These are phyloP conservation scores for Phytophthora vignae DNA, from an alignment of 352 stramenopile species.

Conservation along the genomic window DNA sequence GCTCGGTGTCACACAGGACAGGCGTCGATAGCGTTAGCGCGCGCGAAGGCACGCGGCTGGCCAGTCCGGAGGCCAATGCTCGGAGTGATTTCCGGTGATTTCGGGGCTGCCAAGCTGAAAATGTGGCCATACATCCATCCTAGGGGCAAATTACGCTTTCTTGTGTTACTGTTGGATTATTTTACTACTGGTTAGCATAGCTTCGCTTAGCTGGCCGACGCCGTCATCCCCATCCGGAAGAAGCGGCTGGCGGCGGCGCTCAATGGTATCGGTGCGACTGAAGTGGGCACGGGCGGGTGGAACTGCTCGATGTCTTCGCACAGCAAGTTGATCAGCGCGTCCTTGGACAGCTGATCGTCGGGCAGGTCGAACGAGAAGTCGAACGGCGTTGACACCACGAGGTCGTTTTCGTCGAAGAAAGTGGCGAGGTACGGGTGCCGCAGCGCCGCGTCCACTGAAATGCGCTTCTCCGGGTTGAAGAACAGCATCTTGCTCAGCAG, in stretches of 20 bases:
- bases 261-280: conserved; percentile 27
- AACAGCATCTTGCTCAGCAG: conserved; percentile 71
- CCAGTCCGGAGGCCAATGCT: conserved; percentile 10
- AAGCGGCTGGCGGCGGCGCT: conserved; percentile 38
- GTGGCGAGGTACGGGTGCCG: conserved; percentile 78
- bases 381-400: conserved; percentile 46
- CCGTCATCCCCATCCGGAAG: conserved; percentile 65
- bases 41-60: not conserved
- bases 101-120: not conserved
- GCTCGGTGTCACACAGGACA: conserved; percentile 4
- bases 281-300: conserved; percentile 44
- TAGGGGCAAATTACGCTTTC: conserved; percentile 1
- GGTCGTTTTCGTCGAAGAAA: conserved; percentile 89
- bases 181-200: conserved; percentile 27
- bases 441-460: conserved; percentile 65
- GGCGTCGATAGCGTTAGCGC: not conserved
- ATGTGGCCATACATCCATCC: not conserved
- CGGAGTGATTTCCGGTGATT: not conserved
- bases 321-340: conserved; percentile 63
- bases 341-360: conserved; percentile 69
- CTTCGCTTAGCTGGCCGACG: conserved; percentile 45
- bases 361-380: conserved; percentile 78
- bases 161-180: conserved; percentile 36
- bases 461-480: conserved; percentile 80
- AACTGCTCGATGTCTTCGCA: conserved; percentile 73